These are phyloP conservation scores for Prunus davidiana DNA, from an alignment of 306 rosid genomes.

Conservation along the genomic window DNA sequence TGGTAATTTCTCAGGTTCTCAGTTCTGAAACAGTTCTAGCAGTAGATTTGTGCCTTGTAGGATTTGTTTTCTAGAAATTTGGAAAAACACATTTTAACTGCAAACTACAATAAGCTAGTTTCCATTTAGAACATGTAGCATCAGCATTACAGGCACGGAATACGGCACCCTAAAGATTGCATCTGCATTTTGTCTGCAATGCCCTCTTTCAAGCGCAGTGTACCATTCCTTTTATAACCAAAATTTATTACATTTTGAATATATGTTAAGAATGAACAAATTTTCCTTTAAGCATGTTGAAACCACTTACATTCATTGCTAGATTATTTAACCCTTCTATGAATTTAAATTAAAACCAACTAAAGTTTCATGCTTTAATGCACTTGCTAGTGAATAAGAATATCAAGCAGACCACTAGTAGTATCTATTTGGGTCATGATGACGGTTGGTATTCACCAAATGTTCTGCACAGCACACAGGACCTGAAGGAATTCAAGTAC, in stretches of 20 bases:
- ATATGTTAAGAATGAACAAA: neutral
- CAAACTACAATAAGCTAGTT: neutral
- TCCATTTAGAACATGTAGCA: neutral
- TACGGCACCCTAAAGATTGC: neutral
- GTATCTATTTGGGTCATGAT: neutral
- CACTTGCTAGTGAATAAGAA: neutral
- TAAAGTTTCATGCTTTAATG: neutral
- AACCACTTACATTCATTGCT: neutral
- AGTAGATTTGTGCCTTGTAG: slow-evolving; percentile 1
- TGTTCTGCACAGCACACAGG: neutral
- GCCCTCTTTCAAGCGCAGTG: neutral
- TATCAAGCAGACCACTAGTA: neutral
- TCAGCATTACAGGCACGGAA: neutral
- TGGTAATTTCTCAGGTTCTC: slow-evolving; percentile 46
- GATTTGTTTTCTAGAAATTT: neutral
- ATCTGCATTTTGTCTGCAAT: neutral
- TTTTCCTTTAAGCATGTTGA: neutral
- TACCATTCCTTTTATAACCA: neutral
- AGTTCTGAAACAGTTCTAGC: slow-evolving; percentile 1
- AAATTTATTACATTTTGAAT: neutral
- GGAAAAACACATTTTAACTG: neutral
- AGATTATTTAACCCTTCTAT: neutral
- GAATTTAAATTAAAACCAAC: neutral
- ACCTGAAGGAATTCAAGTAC: neutral
- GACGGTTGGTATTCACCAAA: neutral